Base-by-base conservation (phyloP, 495 filamentous ascomycete species). In the Cercophora newfieldiana region DNA sequence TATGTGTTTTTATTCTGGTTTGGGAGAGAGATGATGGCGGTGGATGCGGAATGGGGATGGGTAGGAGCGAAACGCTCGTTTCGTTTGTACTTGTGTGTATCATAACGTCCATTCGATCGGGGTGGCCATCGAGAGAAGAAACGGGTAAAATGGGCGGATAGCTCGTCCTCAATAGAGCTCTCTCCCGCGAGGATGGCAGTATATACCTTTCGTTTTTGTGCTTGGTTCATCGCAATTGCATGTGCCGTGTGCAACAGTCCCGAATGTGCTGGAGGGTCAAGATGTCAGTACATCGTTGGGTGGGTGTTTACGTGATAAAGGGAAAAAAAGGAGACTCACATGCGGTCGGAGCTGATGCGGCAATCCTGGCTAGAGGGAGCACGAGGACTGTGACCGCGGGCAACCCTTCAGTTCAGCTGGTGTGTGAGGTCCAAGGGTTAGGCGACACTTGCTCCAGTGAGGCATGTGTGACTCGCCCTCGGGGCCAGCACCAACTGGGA, bases 401-500 rank as follows among this genome's bases (percentile, higher is more conserved):
- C 16, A 19, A 2, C 2, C 24, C 2, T 7, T n/a, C 21, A 33
- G 6, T 6, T 31, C 44, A 16, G 12, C 21, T 7, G 53, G n/a
- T n/a, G n/a, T n/a, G n/a, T n/a, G n/a, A n/a, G n/a, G 8, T 19
- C 65, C 49, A 0, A 50, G 31, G 21, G 31, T 22, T 3, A 73
- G 55, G 18, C 33, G 54, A 33, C 73, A 75, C 1, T 65, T 31
- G 37, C 63, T 18, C 68, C 70, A 76, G n/a, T 18, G 7, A 18
- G 72, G 68, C 62, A 74, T 63, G 57, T 76, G 74, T 0, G 49
- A 29, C 26, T 49, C 59, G 18, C 73, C 73, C 50, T 82, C 80
- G 10, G 80, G 78, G 0, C 80, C 80, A 12, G 78, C 78, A 21
- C 80, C 80, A 2, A 81, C 67, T 18, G 80, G 80, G 0, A 81